Evolutionary conservation across 2,329 filamentous ascomycete genomes (phyloP).

Genomic region (Verticillium klebahnii): DNA sequence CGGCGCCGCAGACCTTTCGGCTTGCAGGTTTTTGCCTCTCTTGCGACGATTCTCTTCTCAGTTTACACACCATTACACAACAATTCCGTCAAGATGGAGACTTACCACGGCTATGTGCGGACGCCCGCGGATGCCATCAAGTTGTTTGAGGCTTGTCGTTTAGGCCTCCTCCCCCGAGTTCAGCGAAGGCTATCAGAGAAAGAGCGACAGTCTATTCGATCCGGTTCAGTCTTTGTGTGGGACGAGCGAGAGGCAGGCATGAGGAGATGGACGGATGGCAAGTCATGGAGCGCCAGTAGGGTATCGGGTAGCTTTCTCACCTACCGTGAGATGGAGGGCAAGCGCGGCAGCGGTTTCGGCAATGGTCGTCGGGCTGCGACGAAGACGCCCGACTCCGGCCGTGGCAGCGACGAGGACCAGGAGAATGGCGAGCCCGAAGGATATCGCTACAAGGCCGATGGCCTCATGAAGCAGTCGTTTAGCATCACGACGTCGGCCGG

Average conservation of each 20-base stretch:
- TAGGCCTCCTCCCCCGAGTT: conserved; percentile 84
- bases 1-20: not conserved
- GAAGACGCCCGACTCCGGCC: conserved; percentile 79
- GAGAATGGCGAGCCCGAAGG: conserved; percentile 83
- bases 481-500: conserved; percentile 89
- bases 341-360: conserved; percentile 76
- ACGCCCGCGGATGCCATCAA: conserved; percentile 97
- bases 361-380: conserved; percentile 53
- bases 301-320: conserved; percentile 97
- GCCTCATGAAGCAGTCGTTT: conserved; percentile 99
- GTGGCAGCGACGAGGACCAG: conserved; percentile 79
- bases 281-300: conserved; percentile 97
- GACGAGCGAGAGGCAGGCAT: conserved; percentile 97
- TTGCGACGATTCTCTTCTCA: not conserved
- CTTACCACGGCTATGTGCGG: conserved; percentile 90
- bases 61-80: not conserved
- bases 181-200: conserved; percentile 93
- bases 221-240: conserved; percentile 99
- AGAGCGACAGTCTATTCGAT: conserved; percentile 91
- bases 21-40: not conserved
- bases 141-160: conserved; percentile 92
- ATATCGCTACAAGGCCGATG: conserved; percentile 92
- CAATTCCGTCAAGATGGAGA: conserved; percentile 67
- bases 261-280: conserved; percentile 97
- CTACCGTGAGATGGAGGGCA: conserved; percentile 98